Evolutionary conservation across 2,329 filamentous ascomycete genomes (phyloP).

Genomic region (Amesomyces nigricolor): DNA sequence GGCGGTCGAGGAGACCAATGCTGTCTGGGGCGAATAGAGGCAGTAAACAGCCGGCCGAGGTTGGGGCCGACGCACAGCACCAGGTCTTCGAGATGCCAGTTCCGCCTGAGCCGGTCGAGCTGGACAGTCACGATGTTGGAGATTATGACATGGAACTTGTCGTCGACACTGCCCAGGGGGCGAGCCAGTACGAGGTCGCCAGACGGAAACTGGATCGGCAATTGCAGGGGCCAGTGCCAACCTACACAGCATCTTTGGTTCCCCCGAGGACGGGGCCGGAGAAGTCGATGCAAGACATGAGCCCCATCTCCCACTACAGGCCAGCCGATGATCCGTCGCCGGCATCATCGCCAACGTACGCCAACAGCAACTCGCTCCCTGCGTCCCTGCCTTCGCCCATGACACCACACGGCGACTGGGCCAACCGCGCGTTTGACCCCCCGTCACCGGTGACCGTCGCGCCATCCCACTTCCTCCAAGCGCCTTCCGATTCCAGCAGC

Average conservation of each 20-base stretch:
- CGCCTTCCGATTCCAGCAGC: slow-evolving; percentile 24
- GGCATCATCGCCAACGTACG: slow-evolving; percentile 33
- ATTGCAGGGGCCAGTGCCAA: slow-evolving; percentile 45
- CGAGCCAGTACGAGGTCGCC: slow-evolving; percentile 47
- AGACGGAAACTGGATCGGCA: slow-evolving; percentile 47
- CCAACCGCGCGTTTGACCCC: slow-evolving; percentile 35
- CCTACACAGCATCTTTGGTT: slow-evolving; percentile 35
- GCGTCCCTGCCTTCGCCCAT: slow-evolving; percentile 44
- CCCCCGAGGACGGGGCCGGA: slow-evolving; percentile 32
- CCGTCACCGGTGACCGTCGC: slow-evolving; percentile 41
- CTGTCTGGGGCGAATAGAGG: slow-evolving; percentile 27
- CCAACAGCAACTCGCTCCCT: slow-evolving; percentile 37
- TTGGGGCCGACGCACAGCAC: slow-evolving; percentile 40
- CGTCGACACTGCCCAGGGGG: slow-evolving; percentile 35
- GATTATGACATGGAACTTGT: slow-evolving; percentile 37
- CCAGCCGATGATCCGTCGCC: slow-evolving; percentile 31
- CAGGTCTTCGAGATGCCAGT: slow-evolving; percentile 50
- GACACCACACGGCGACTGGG: slow-evolving; percentile 42
- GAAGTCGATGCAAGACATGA: slow-evolving; percentile 34
- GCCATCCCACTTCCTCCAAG: slow-evolving; percentile 29
- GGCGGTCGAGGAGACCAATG: slow-evolving; percentile 28
- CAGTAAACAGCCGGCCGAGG: slow-evolving; percentile 35
- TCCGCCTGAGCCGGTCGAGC: slow-evolving; percentile 42
- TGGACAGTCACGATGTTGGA: slow-evolving; percentile 41
- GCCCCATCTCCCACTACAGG: slow-evolving; percentile 32